Evolutionary conservation across 192 early-diverging fungal species (phyloP).

Genomic region (Helicostylum pulchrum): DNA sequence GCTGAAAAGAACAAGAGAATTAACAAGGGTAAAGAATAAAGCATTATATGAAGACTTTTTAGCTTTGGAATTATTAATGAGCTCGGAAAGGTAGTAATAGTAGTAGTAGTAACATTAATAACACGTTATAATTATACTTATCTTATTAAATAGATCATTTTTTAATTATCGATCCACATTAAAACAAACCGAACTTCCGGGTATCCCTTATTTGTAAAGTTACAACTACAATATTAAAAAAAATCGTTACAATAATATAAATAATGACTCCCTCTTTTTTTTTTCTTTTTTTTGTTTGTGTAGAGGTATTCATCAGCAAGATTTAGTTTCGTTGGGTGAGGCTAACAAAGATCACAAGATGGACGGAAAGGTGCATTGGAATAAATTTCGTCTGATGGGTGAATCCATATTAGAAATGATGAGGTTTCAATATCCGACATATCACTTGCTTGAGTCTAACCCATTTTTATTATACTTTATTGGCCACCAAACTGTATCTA

Average conservation of each 20-base stretch:
- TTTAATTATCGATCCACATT: constrained; percentile 61
- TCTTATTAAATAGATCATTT: constrained; percentile 45
- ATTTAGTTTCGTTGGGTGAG: constrained; percentile 71
- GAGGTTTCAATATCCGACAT: constrained; percentile 22
- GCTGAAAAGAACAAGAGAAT: constrained; percentile 58
- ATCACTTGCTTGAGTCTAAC: constrained; percentile 17
- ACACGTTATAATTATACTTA: background rate
- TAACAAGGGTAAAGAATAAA: constrained; percentile 43
- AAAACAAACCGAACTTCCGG: constrained; percentile 51
- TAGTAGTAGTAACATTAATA: background rate
- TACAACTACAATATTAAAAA: background rate
- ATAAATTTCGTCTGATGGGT: constrained; percentile 66
- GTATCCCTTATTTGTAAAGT: constrained; percentile 74
- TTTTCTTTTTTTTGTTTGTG: no score
- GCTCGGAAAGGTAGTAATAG: constrained; percentile 43
- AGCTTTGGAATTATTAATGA: constrained; percentile 67
- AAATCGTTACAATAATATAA: background rate
- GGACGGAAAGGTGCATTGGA: constrained; percentile 68
- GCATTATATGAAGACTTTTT: constrained; percentile 46
- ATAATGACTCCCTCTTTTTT: background rate
- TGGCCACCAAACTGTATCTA: constrained; percentile 20
- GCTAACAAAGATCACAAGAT: constrained; percentile 59
- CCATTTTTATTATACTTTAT: constrained; percentile 23
- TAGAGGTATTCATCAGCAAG: constrained; percentile 58
- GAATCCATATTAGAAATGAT: constrained; percentile 27